Percentiles rank a stretch among this genome's conserved stretches.
Evolutionary conservation across 129 eudicot species (phyloP).

Genomic region (Ambrosia artemisiifolia): DNA sequence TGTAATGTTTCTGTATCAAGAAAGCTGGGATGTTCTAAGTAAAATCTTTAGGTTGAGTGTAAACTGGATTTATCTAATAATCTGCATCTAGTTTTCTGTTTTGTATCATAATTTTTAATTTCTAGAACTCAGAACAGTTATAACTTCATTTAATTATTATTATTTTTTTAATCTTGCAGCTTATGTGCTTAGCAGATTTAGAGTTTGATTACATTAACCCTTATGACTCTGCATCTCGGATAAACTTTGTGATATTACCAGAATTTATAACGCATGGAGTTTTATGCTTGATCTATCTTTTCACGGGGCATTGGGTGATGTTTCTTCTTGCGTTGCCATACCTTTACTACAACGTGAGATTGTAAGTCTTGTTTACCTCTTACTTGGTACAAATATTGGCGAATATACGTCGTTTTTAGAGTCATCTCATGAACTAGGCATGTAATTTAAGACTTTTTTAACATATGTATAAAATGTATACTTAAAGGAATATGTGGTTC

Average conservation of each 20-base stretch:
- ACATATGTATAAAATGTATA: neutral
- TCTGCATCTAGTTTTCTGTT: neutral
- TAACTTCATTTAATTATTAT: neutral
- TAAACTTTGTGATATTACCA: slow-evolving; percentile 75
- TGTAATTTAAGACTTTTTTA: neutral
- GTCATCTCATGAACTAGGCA: neutral
- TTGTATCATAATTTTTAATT: neutral
- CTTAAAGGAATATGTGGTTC: neutral
- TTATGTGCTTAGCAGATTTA: slow-evolving; percentile 97
- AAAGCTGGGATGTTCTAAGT: neutral
- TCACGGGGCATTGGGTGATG: slow-evolving; percentile 98
- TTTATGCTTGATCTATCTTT: slow-evolving; percentile 65
- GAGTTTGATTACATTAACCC: slow-evolving; percentile 99
- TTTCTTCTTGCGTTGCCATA: slow-evolving; percentile 76
- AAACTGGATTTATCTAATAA: neutral
- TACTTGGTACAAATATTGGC: neutral
- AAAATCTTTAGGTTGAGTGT: neutral
- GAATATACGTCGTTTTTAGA: neutral
- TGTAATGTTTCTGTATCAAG: neutral
- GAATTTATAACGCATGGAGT: slow-evolving; percentile 81
- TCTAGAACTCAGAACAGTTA: neutral
- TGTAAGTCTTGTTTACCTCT: slow-evolving; percentile 51
- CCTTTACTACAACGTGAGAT: slow-evolving; percentile 78
- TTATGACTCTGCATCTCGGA: slow-evolving; percentile 86
- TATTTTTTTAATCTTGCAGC: slow-evolving; percentile 47